Evolutionary conservation across 2,329 filamentous ascomycete genomes (phyloP).

Genomic region (Phialophora chinensis): DNA sequence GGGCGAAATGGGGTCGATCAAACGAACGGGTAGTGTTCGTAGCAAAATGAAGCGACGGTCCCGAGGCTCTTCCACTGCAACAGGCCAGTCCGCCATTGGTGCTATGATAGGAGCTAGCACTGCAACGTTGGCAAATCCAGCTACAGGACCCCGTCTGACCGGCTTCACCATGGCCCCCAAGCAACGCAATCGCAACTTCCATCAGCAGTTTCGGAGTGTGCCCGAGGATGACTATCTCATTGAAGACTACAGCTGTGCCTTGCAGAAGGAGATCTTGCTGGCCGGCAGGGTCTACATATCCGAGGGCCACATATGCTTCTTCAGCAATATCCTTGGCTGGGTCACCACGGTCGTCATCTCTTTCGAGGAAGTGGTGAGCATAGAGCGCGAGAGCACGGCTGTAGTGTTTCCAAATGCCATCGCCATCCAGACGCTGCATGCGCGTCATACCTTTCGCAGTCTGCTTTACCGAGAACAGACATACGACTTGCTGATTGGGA

Average conservation of each 20-base stretch:
- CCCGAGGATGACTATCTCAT: conserved; percentile 98
- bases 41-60: conserved; percentile 73
- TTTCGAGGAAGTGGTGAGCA: conserved; percentile 95
- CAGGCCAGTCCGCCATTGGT: conserved; percentile 68
- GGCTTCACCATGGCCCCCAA: conserved; percentile 96
- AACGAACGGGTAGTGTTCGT: conserved; percentile 70
- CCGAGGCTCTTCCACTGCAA: conserved; percentile 79
- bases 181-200: conserved; percentile 94
- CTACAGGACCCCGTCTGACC: conserved; percentile 74
- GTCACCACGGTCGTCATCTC: conserved; percentile 96
- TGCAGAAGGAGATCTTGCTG: conserved; percentile 93
- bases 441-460: conserved; percentile 94
- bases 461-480: conserved; percentile 93
- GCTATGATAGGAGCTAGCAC: conserved; percentile 75
- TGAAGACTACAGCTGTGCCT: conserved; percentile 95
- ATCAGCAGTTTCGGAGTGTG: conserved; percentile 90
- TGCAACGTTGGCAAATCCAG: conserved; percentile 70
- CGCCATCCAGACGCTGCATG: conserved; percentile 93
- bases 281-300: conserved; percentile 95
- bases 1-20: conserved; percentile 62
- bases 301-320: conserved; percentile 97
- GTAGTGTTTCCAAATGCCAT: conserved; percentile 96
- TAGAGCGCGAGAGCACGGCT: conserved; percentile 96
- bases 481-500: conserved; percentile 95
- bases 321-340: conserved; percentile 98